Base-by-base conservation (phyloP, 2,329 filamentous ascomycete species). In the Daldinia sp. region DNA sequence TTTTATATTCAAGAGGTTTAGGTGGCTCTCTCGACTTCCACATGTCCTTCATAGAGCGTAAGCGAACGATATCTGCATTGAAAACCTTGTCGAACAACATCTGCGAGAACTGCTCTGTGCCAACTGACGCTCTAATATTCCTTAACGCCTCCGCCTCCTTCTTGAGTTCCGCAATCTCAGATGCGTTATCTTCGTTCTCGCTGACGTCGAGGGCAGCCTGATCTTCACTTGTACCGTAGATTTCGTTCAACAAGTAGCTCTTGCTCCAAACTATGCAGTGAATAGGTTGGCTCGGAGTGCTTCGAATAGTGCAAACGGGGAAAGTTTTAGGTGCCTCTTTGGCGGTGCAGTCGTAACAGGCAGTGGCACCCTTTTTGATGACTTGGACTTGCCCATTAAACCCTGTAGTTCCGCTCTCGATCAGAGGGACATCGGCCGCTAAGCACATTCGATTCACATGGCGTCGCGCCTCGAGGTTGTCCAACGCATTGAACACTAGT, bases 221-320 rank as follows among this genome's bases (percentile, higher is more conserved):
- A 63, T 97, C 93, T 77, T 98, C 94, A 70, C 93, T 96, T 2
- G 88, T 87, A 15, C 95, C 95, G 71, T 97, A 99, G 6, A 99
- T 88, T 77, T 99, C 95, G 68, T 93, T 95, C 63, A 99, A 86
- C 7, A 99, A 84, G 76, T 98, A 99, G 76, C 93, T 97, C 80
- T 98, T 99, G 17, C 87, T 94, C 95, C 95, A 99, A 1, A 99
- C 94, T 64, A 99, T 99, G 80, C 95, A 98, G 78, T 99, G 95
- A 41, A 99, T 98, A 0, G 94, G 92, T 72, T 98, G 94, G 68
- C 91, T 96, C 0, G 95, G 95, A 0, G 94, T 99, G 76, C 93
- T 97, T 76, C 95, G 88, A 71, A 99, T 98, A 1, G 95, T 99
- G 80, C 95, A 99, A 39, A 98, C 94, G 1, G 95, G 94, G 73